These are phyloP conservation scores for Rosa persica DNA, from an alignment of 306 rosid species.

Conservation along the genomic window DNA sequence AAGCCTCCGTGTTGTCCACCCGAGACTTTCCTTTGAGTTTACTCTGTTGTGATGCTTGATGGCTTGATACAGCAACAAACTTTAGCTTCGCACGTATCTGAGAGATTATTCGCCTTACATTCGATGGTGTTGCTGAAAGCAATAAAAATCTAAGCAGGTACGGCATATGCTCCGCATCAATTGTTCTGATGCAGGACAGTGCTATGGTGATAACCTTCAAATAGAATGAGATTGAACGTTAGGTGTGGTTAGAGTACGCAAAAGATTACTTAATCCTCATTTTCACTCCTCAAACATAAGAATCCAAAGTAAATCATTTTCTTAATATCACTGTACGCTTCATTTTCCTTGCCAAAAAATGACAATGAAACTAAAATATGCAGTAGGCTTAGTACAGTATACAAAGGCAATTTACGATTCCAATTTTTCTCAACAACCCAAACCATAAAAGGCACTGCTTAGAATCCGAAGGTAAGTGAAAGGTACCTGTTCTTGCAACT, in stretches of 20 bases:
- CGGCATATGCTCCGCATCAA: slow-evolving; percentile 39
- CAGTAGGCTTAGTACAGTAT: not conserved
- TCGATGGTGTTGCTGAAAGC: slow-evolving; percentile 36
- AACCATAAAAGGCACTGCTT: not conserved
- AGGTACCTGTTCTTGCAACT: slow-evolving; percentile 40
- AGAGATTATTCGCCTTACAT: slow-evolving; percentile 34
- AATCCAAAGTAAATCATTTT: not conserved
- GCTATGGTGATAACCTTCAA: slow-evolving; percentile 35
- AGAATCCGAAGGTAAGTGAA: not conserved
- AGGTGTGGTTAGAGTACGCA: not conserved
- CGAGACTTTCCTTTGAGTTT: slow-evolving; percentile 37
- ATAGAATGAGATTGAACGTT: slow-evolving; percentile 1
- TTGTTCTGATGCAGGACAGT: slow-evolving; percentile 39
- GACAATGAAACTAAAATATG: not conserved
- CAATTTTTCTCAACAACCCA: not conserved
- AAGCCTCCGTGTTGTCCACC: slow-evolving; percentile 30
- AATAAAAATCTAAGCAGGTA: slow-evolving; percentile 38
- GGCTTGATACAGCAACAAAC: slow-evolving; percentile 34
- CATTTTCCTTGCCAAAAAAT: not conserved
- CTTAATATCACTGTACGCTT: not conserved
- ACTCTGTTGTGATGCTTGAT: slow-evolving; percentile 21
- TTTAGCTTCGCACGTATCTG: slow-evolving; percentile 39
- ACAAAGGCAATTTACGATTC: not conserved
- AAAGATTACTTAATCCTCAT: not conserved
- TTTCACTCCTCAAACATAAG: not conserved